A percentile compares a stretch with the other conserved stretches of the same genome.
phyloP scores from a whole-genome alignment of 768 basidiomycete species.

The Clitopilus passeckerianus region DNA sequence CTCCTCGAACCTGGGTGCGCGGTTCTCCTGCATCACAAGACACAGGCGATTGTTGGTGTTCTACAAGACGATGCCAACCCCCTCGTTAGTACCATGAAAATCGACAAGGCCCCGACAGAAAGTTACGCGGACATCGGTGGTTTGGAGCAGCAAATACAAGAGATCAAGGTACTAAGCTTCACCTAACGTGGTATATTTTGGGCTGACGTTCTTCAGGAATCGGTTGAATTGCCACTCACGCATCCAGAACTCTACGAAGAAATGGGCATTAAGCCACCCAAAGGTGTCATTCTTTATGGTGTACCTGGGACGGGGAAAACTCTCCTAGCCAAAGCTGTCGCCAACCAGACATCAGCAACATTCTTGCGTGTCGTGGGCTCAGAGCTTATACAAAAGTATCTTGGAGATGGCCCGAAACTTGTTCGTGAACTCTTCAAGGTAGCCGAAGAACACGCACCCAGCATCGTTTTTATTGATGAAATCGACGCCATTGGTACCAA shows the following conservation, averaged over 20 bases:
- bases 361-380: slow-evolving; percentile 97
- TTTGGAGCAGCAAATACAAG: slow-evolving; percentile 94
- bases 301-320: slow-evolving; percentile 99
- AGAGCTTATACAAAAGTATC: slow-evolving; percentile 98
- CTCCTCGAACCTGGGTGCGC: slow-evolving; percentile 94
- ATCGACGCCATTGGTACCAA: slow-evolving; percentile 99
- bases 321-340: slow-evolving; percentile 93
- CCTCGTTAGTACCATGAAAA: slow-evolving; percentile 96
- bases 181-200: no score
- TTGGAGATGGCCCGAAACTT: slow-evolving; percentile 97
- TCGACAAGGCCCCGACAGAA: slow-evolving; percentile 98
- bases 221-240: slow-evolving; percentile 94
- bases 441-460: slow-evolving; percentile 96
- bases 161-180: slow-evolving; percentile 75
- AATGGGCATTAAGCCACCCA: slow-evolving; percentile 99
- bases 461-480: slow-evolving; percentile 99
- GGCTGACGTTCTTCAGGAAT: slow-evolving; percentile 57
- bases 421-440: slow-evolving; percentile 96
- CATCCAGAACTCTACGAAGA: slow-evolving; percentile 99
- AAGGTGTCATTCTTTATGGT: slow-evolving; percentile 98
- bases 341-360: slow-evolving; percentile 97
- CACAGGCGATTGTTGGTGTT: slow-evolving; percentile 91
- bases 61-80: slow-evolving; percentile 94
- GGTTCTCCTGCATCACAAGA: slow-evolving; percentile 94
- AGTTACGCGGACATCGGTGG: slow-evolving; percentile 99